Conservation (phyloP, 1,284 basidiomycete species). For the Sporisorium sorghi region DNA sequence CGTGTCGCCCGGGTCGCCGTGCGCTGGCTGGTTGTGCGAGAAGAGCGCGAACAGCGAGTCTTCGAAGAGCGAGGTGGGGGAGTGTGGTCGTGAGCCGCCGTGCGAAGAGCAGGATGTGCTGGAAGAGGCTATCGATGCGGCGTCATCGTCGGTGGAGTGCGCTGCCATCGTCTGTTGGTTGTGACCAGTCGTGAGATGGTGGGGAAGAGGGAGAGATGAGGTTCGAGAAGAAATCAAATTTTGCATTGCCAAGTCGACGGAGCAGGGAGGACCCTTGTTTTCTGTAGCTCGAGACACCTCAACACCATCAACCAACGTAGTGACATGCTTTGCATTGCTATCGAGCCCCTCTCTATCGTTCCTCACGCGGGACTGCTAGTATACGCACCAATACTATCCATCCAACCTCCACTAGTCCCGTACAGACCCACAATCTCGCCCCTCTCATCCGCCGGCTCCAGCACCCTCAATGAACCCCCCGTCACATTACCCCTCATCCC, state of each 20-base stretch:
- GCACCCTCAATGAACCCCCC: constrained; percentile 35
- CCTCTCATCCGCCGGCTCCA: constrained; percentile 25
- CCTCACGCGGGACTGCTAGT: constrained; percentile 3
- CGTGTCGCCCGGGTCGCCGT: constrained; percentile 58
- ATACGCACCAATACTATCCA: constrained; percentile 38
- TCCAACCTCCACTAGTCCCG: constrained; percentile 38
- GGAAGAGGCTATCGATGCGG: constrained; percentile 1
- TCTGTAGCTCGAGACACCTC: not conserved
- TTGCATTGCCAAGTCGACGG: not conserved
- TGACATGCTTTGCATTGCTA: not conserved
- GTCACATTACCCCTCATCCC: constrained; percentile 40
- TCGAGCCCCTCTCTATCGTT: not conserved
- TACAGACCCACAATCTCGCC: constrained; percentile 36
- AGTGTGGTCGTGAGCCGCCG: constrained; percentile 16
- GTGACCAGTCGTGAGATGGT: not conserved
- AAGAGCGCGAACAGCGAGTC: constrained; percentile 63
- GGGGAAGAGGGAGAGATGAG: not conserved
- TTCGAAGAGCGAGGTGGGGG: constrained; percentile 55
- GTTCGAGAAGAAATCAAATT: constrained; percentile 3
- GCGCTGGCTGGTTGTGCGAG: constrained; percentile 59
- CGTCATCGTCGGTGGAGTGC: constrained; percentile 7
- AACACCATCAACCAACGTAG: not conserved
- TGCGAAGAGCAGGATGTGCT: not conserved
- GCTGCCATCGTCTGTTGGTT: not conserved
- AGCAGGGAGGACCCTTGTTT: not conserved